Evolutionary conservation across 805 yeast species (phyloP).

Genomic region (Starmerella potacharoeniae): DNA sequence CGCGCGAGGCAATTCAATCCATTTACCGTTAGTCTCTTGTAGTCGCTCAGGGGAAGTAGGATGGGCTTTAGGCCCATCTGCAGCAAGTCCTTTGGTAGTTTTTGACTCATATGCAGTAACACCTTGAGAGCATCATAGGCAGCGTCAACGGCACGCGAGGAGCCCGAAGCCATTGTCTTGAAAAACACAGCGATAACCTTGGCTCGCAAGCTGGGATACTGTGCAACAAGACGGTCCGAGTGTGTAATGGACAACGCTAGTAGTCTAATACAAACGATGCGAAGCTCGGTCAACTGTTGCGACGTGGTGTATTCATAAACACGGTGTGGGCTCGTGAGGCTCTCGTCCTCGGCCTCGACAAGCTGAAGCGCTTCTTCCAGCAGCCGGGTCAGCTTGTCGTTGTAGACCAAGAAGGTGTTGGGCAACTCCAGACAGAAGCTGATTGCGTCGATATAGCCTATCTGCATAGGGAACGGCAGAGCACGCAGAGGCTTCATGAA

Average conservation of each 20-base stretch:
- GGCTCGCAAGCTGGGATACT: conserved; percentile 50
- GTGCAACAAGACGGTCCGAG: conserved; percentile 68
- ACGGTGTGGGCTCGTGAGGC: conserved; percentile 76
- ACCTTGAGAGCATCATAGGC: conserved; percentile 80
- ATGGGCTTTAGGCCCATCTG: conserved; percentile 93
- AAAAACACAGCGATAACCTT: conserved; percentile 87
- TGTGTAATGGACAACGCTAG: conserved; percentile 66
- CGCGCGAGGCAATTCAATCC: conserved; percentile 88
- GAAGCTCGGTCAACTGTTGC: conserved; percentile 71
- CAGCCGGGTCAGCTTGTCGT: conserved; percentile 77
- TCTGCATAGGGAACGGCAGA: conserved; percentile 95
- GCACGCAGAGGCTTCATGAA: conserved; percentile 96
- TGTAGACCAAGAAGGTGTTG: conserved; percentile 68
- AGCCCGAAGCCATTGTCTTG: conserved; percentile 77
- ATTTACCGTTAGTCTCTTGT: conserved; percentile 74
- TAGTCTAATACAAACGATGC: conserved; percentile 81
- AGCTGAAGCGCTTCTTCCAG: conserved; percentile 82
- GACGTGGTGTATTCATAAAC: conserved; percentile 78
- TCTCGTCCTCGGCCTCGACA: conserved; percentile 96
- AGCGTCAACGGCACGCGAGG: conserved; percentile 81
- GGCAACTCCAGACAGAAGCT: conserved; percentile 77
- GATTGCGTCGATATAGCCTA: conserved; percentile 96
- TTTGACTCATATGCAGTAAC: conserved; percentile 65
- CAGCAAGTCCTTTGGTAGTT: conserved; percentile 84
- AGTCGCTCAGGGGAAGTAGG: conserved; percentile 89